phyloP scores from a whole-genome alignment of 2,329 filamentous ascomycete genomes.

The Plenodomus tracheiphilus region DNA sequence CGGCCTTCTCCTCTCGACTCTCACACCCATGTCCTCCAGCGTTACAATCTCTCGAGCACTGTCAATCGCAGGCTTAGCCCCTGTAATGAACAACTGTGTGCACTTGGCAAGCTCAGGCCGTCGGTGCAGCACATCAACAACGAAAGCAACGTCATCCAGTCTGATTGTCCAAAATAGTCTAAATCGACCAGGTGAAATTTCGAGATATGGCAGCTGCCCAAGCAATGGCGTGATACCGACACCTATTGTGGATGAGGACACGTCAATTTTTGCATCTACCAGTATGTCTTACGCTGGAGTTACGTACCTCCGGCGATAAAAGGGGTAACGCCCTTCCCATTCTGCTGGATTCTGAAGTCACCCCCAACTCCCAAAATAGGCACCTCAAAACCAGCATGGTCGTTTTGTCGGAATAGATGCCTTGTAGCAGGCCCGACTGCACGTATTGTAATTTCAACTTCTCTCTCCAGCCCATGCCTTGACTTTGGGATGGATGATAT shows the following conservation, averaged over 20 bases:
- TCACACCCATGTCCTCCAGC: constrained; percentile 32
- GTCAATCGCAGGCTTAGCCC: constrained; percentile 20
- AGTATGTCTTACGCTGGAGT: neutral
- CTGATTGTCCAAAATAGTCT: constrained; percentile 70
- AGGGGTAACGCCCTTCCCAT: constrained; percentile 45
- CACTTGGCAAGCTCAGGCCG: constrained; percentile 56
- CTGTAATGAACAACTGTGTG: constrained; percentile 69
- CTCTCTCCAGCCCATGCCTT: constrained; percentile 30
- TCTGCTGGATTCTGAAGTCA: constrained; percentile 54
- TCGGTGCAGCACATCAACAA: constrained; percentile 59
- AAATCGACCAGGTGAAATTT: constrained; percentile 42
- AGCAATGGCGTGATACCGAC: constrained; percentile 83
- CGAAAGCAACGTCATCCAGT: constrained; percentile 64
- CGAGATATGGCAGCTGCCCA: constrained; percentile 59
- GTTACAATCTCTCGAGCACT: constrained; percentile 20
- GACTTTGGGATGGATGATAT: constrained; percentile 63
- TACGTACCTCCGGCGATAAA: constrained; percentile 70
- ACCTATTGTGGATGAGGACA: neutral
- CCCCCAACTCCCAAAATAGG: constrained; percentile 76
- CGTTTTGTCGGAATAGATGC: constrained; percentile 64
- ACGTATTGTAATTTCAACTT: constrained; percentile 74
- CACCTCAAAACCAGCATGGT: constrained; percentile 60
- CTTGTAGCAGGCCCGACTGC: constrained; percentile 70
- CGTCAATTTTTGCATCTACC: neutral
- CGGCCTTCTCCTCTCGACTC: constrained; percentile 52